phyloP scores from a whole-genome alignment of 805 yeast species.

The Cephaloascus albidus region DNA sequence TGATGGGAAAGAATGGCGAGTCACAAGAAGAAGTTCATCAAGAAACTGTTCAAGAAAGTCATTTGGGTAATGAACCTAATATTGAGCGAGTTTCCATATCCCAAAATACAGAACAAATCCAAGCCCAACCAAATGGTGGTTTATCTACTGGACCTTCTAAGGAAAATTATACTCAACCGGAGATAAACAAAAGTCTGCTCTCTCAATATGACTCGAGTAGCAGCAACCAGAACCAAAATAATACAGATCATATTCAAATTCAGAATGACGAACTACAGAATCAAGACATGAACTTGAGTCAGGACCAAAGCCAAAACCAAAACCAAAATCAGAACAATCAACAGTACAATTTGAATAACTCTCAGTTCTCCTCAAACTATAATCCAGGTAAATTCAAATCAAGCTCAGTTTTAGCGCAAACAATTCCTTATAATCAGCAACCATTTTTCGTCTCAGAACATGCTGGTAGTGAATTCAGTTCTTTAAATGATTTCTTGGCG shows the following conservation, averaged over 20 bases:
- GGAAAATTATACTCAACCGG: neutral
- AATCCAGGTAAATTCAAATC: neutral
- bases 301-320: neutral
- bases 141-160: neutral
- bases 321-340: neutral
- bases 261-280: neutral
- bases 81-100: neutral
- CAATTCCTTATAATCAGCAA: constrained; percentile 43
- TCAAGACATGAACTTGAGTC: neutral
- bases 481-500: constrained; percentile 78
- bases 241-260: constrained; percentile 1
- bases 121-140: neutral
- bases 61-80: too few species aligned
- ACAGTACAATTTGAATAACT: neutral
- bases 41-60: neutral
- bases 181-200: neutral
- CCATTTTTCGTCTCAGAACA: constrained; percentile 85
- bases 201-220: neutral
- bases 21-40: neutral
- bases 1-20: neutral
- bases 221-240: neutral
- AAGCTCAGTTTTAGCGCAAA: constrained; percentile 25
- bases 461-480: constrained; percentile 87
- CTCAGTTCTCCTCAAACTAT: neutral
- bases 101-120: too few species aligned